These are phyloP conservation scores for Prunus persica DNA, from an alignment of 306 rosid species.

Conservation along the genomic window DNA sequence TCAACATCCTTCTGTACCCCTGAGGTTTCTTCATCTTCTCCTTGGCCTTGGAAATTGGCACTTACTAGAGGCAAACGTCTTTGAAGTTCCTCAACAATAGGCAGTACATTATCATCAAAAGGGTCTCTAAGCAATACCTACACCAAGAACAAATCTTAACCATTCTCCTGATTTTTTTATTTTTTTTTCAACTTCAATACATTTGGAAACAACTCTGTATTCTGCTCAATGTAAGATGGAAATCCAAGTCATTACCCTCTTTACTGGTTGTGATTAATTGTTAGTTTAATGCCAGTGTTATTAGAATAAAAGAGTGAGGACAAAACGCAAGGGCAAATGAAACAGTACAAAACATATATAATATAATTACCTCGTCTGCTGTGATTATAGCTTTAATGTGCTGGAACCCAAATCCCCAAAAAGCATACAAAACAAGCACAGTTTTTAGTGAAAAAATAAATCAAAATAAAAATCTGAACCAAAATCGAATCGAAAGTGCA, in stretches of 20 bases:
- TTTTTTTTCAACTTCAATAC: background rate
- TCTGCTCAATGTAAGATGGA: background rate
- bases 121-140: conserved; percentile 83
- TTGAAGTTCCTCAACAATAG: conserved; percentile 64
- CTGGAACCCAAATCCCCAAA: conserved; percentile 38
- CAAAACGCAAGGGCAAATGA: background rate
- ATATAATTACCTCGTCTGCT: conserved; percentile 58
- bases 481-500: background rate
- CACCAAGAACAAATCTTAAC: conserved; percentile 1
- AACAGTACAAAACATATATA: background rate
- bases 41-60: conserved; percentile 38
- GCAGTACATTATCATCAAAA: conserved; percentile 53
- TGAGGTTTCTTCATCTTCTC: conserved; percentile 49
- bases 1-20: conserved; percentile 44
- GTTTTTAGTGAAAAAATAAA: background rate
- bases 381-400: conserved; percentile 86
- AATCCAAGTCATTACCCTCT: too few relatives aligned
- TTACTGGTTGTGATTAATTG: background rate
- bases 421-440: background rate
- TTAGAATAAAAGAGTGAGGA: too few relatives aligned
- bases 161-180: background rate
- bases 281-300: background rate
- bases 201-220: background rate
- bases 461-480: background rate
- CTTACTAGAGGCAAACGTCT: conserved; percentile 45